Percentiles rank a stretch among this genome's conserved stretches.
Conservation (phyloP, 2,329 filamentous ascomycete genomes). For the Metarhizium humberi region DNA sequence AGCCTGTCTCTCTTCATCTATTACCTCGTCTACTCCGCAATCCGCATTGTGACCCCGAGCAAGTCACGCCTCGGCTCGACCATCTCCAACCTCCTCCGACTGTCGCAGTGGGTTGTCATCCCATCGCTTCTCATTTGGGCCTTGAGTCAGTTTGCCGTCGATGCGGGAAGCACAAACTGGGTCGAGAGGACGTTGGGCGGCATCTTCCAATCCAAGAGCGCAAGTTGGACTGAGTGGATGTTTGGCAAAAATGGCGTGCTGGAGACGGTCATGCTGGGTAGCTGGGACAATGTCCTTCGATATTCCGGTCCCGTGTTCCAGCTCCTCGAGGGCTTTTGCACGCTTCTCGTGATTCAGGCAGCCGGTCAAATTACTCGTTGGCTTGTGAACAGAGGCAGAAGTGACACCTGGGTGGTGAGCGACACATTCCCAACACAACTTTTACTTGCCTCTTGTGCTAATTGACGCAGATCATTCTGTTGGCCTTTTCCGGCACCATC, state of each 20-base stretch:
- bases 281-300: conserved; percentile 79
- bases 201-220: conserved; percentile 50
- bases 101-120: conserved; percentile 79
- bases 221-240: conserved; percentile 72
- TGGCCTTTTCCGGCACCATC: conserved; percentile 80
- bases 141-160: conserved; percentile 88
- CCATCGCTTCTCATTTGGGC: conserved; percentile 88
- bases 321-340: conserved; percentile 92
- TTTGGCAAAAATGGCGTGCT: conserved; percentile 79
- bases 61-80: conserved; percentile 65
- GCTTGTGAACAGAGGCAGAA: conserved; percentile 86
- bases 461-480: conserved; percentile 65
- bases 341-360: conserved; percentile 87
- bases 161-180: conserved; percentile 70
- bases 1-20: conserved; percentile 82
- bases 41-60: conserved; percentile 74
- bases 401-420: conserved; percentile 92
- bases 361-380: conserved; percentile 89
- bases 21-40: conserved; percentile 78
- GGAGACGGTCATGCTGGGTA: conserved; percentile 70
- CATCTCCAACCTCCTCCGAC: conserved; percentile 58
- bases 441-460: conserved; percentile 16
- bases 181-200: conserved; percentile 69
- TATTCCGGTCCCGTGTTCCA: conserved; percentile 95
- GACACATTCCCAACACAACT: background rate